Percentiles rank a stretch among this genome's conserved stretches.
Conservation (phyloP, 345 rosid genomes). For the Capsella bursapastoris region DNA sequence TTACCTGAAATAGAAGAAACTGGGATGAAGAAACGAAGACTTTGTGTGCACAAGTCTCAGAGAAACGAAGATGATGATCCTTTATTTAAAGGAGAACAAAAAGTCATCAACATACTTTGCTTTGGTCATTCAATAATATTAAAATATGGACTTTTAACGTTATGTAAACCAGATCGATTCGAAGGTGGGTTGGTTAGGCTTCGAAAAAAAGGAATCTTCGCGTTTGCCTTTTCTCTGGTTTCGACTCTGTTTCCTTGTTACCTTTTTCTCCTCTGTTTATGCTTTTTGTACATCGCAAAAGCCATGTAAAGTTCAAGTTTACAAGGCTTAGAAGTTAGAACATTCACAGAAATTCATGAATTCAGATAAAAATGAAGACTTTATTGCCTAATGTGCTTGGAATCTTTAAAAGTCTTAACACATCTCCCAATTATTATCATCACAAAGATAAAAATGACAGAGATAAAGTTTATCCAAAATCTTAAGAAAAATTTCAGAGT, state of each 20-base stretch:
- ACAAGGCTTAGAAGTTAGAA: background rate
- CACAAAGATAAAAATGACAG: background rate
- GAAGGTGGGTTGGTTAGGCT: constrained; percentile 3
- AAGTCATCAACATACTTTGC: constrained; percentile 4
- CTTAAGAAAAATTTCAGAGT: constrained; percentile 41
- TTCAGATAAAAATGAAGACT: constrained; percentile 4
- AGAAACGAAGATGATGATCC: constrained; percentile 10
- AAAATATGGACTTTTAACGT: constrained; percentile 2
- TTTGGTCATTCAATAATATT: constrained; percentile 24
- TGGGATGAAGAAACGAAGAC: constrained; percentile 10
- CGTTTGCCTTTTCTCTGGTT: constrained; percentile 21
- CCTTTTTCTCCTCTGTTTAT: background rate
- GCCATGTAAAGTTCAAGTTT: background rate
- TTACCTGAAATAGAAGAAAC: constrained; percentile 37
- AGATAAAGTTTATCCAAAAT: constrained; percentile 20
- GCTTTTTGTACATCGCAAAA: constrained; percentile 2
- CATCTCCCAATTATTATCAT: constrained; percentile 24
- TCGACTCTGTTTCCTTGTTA: constrained; percentile 33
- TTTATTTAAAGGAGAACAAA: constrained; percentile 11
- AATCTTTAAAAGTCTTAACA: constrained; percentile 7
- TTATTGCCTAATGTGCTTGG: background rate
- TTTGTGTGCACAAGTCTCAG: constrained; percentile 16
- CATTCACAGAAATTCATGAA: background rate
- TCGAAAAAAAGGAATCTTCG: constrained; percentile 29
- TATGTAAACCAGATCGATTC: background rate